These are phyloP conservation scores for Pyricularia grisea DNA, from an alignment of 2,329 filamentous ascomycete species.

Conservation along the genomic window DNA sequence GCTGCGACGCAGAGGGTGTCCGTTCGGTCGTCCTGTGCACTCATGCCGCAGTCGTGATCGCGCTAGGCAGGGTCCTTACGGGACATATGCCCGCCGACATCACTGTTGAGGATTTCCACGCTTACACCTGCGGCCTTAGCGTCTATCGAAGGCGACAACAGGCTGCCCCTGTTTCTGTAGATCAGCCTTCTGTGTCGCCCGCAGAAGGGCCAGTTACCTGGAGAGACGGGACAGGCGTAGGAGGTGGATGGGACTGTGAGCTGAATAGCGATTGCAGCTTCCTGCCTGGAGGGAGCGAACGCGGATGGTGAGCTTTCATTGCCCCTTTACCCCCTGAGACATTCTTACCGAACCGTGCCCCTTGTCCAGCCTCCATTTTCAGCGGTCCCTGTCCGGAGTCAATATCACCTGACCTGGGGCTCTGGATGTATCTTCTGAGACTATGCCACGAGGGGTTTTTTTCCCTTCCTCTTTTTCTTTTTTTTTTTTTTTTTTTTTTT, in stretches of 20 bases:
- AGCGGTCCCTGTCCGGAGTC: neutral
- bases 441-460: too few relatives aligned
- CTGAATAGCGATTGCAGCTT: slow-evolving; percentile 53
- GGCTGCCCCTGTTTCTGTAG: slow-evolving; percentile 6
- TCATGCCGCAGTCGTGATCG: slow-evolving; percentile 85
- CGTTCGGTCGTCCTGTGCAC: slow-evolving; percentile 72
- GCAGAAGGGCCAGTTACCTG: slow-evolving; percentile 29
- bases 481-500: too few relatives aligned
- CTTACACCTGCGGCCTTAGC: slow-evolving; percentile 75
- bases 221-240: slow-evolving; percentile 51
- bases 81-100: slow-evolving; percentile 64
- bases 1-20: slow-evolving; percentile 61
- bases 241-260: slow-evolving; percentile 72
- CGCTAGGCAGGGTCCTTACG: slow-evolving; percentile 73
- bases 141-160: slow-evolving; percentile 37
- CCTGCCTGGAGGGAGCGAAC: slow-evolving; percentile 12
- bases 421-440: neutral
- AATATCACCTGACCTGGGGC: neutral
- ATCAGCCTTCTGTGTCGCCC: slow-evolving; percentile 13
- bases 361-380: neutral
- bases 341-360: neutral
- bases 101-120: slow-evolving; percentile 67
- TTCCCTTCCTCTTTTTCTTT: too few relatives aligned
- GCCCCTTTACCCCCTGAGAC: neutral
- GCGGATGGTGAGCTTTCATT: slow-evolving; percentile 12